Evolutionary conservation across 805 yeast genomes (phyloP).

Genomic region (Zygosaccharomyces gambellarensis): DNA sequence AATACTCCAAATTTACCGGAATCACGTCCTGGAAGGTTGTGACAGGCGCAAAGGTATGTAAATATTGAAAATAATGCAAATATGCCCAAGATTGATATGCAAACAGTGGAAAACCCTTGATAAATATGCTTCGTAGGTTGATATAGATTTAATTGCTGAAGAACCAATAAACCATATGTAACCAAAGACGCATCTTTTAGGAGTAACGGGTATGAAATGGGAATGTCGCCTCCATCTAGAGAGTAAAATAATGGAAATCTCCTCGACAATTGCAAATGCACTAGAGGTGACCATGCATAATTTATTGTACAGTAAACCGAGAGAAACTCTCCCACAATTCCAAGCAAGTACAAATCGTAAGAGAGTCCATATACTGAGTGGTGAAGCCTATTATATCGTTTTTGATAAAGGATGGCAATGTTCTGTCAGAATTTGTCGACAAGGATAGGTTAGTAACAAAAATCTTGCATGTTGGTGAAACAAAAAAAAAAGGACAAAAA

Average conservation of each 20-base stretch:
- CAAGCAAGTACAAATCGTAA: conserved; percentile 31
- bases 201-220: conserved; percentile 23
- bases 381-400: conserved; percentile 26
- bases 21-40: conserved; percentile 15
- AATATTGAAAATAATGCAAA: conserved; percentile 15
- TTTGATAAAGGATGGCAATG: conserved; percentile 24
- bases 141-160: conserved; percentile 30
- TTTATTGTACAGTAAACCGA: conserved; percentile 25
- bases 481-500: background rate
- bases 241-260: conserved; percentile 37
- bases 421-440: conserved; percentile 3
- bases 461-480: background rate
- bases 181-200: conserved; percentile 18
- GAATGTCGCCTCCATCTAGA: conserved; percentile 12
- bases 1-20: conserved; percentile 34
- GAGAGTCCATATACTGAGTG: conserved; percentile 39
- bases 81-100: conserved; percentile 6
- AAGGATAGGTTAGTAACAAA: background rate
- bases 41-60: conserved; percentile 21
- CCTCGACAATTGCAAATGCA: conserved; percentile 24
- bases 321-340: conserved; percentile 11
- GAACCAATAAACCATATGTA: conserved; percentile 15
- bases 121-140: conserved; percentile 33
- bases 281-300: conserved; percentile 24
- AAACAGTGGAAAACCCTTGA: conserved; percentile 36